A percentile compares a stretch with the other conserved stretches of the same genome.
These are phyloP conservation scores for Acacia pycnantha DNA, from an alignment of 331 rosid genomes.

Conservation along the genomic window DNA sequence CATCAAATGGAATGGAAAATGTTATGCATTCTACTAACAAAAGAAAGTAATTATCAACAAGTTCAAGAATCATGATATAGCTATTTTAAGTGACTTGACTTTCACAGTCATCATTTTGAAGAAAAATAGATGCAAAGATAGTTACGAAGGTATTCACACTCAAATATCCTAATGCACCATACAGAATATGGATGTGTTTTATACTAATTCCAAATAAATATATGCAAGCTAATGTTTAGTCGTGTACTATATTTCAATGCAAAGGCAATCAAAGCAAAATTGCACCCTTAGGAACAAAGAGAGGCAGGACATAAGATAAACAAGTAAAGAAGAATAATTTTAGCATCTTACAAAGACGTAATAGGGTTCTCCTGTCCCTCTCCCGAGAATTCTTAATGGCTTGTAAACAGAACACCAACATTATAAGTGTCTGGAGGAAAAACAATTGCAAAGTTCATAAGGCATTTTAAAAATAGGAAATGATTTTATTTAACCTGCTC, in stretches of 20 bases:
- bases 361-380: slow-evolving; percentile 71
- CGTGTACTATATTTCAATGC: neutral
- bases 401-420: slow-evolving; percentile 40
- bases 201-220: neutral
- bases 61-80: neutral
- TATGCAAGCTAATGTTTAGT: neutral
- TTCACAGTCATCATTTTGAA: neutral
- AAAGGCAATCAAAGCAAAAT: neutral
- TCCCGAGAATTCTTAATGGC: slow-evolving; percentile 85
- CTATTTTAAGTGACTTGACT: neutral
- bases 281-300: neutral
- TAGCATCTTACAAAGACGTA: slow-evolving; percentile 77
- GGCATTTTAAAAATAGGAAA: neutral
- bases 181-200: neutral
- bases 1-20: neutral
- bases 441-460: slow-evolving; percentile 20
- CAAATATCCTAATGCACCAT: neutral
- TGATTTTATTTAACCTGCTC: slow-evolving; percentile 51
- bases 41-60: neutral
- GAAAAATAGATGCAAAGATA: neutral
- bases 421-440: slow-evolving; percentile 21
- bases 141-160: neutral
- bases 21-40: neutral
- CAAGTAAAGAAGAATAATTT: neutral
- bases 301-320: neutral